Base-by-base conservation (phyloP, 2,329 filamentous ascomycete genomes). In the Fusarium chlamydosporum region DNA sequence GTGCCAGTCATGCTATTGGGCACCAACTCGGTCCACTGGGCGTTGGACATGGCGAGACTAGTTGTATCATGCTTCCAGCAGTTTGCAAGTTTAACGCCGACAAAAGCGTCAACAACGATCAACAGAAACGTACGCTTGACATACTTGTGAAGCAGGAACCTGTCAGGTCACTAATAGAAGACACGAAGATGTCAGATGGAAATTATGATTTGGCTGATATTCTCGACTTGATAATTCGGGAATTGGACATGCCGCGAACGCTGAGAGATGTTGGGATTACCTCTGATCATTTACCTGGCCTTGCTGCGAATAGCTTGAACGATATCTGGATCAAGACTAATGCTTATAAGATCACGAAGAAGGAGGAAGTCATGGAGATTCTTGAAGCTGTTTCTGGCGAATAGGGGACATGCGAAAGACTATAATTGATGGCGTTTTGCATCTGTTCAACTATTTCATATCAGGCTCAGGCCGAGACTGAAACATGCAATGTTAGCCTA, bases 311-410 rank as follows among this genome's bases (percentile, higher is more conserved):
- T 10, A 65, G 61, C 15, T 27, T 66, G 15, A 56, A 43, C 4
- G 50, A 65, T 15, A 48, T 66, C 7, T 56, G 35, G 56, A 66
- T 66, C 26, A 66, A 43, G 20, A 66, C 40, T 0, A 61, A 66
- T 15, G 29, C 61, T 5, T 48, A 53, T 34, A 1, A 20, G 10
- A 66, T 66, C 10, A 61, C 48, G 2, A 34, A 51, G 48, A 27
- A 16, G 10, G 43, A 51, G 1, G 58, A 66, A 29, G 54, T 65
- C 1, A 35, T 65, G 37, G 43, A 65, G 7, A 65, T 60, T 31
- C 26, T 58, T 5, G 10, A 51, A 6, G 27, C 16, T 9, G 51
- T 38, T 18, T 34, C n/a, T 16, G 45, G 45, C 2, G 7, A 41
- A 5, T 45, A 15, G 23, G 20, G 20, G 16, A 26, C 16, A 4